Base-by-base conservation (phyloP, 805 yeast species). In the Kregervanrija delftensis region DNA sequence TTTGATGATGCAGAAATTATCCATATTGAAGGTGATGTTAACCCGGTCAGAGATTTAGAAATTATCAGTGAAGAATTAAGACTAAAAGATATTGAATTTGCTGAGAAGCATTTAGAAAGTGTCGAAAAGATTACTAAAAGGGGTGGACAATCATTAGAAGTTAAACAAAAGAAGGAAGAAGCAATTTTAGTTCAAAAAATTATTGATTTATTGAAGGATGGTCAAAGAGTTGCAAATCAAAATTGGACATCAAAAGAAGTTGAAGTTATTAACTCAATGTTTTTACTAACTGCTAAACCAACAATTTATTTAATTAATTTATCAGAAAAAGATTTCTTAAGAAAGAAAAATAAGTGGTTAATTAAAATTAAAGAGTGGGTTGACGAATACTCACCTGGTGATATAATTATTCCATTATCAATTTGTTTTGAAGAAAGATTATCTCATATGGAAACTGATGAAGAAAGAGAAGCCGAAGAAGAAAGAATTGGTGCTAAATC, bases 1-100 rank as follows among this genome's bases (percentile, higher is more conserved):
- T 93, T 93, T 61, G 96, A 89, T 63, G 99, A 93, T 67, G 95
- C 96, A 34, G 99, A 93, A 64, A 93, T 93, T 59, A 89, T 90
- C 57, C 99, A 93, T 70, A 86, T 93, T 59, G 96, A 89, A 71
- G 93, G 93, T 64, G 96, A 90, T 59, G 99, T 93, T 50, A 81
- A 93, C 69, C 99, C 99, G 52, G 82, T 79, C 42, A 86, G 96
- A 64, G 99, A 93, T 70, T 78, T 93, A 69, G 93, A 86, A 54
- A 91, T 93, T 64, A 87, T 93, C 63, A 75, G 77, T 55, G 86
- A 85, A 53, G 99, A 93, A 73, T 79, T 93, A 68, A 83, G 96
- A 71, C 76, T 91, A 64, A 93, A 93, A 73, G 99, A 93, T 69
- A 89, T 93, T 56, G 99, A 93, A 71, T 93, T 93, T 71, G 81